Conservation (phyloP, 371 early-diverging fungal genomes). For the Smittium culicis region DNA sequence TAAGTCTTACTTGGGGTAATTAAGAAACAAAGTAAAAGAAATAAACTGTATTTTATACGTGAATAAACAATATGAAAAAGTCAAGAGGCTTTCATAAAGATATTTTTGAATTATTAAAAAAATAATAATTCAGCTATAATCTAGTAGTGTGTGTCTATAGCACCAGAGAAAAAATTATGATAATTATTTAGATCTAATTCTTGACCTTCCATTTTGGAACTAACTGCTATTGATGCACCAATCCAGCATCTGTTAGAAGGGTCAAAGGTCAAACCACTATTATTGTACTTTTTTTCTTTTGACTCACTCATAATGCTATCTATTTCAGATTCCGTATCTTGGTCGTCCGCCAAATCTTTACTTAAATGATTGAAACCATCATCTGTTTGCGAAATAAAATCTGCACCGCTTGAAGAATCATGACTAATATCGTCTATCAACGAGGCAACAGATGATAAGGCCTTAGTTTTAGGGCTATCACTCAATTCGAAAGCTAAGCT, state of each 20-base stretch:
- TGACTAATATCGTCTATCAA: constrained; percentile 15
- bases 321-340: too few relatives aligned
- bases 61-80: too few relatives aligned
- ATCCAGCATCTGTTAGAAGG: constrained; percentile 22
- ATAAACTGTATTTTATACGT: too few relatives aligned
- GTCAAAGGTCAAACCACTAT: constrained; percentile 13
- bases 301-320: neutral
- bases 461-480: constrained; percentile 14
- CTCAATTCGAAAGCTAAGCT: constrained; percentile 42
- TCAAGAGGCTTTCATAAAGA: too few relatives aligned
- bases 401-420: neutral
- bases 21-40: too few relatives aligned
- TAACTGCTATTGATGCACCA: constrained; percentile 23
- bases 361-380: neutral
- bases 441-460: constrained; percentile 18
- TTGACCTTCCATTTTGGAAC: constrained; percentile 22
- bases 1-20: too few relatives aligned
- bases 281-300: neutral
- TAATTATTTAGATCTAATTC: constrained; percentile 22
- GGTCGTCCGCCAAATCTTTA: too few relatives aligned
- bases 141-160: too few relatives aligned
- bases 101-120: too few relatives aligned
- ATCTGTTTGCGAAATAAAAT: neutral
- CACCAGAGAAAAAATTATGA: constrained; percentile 8
- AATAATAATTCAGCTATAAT: too few relatives aligned